phyloP scores from a whole-genome alignment of 495 filamentous ascomycete species.

The Xanthoparmelia taractica region DNA sequence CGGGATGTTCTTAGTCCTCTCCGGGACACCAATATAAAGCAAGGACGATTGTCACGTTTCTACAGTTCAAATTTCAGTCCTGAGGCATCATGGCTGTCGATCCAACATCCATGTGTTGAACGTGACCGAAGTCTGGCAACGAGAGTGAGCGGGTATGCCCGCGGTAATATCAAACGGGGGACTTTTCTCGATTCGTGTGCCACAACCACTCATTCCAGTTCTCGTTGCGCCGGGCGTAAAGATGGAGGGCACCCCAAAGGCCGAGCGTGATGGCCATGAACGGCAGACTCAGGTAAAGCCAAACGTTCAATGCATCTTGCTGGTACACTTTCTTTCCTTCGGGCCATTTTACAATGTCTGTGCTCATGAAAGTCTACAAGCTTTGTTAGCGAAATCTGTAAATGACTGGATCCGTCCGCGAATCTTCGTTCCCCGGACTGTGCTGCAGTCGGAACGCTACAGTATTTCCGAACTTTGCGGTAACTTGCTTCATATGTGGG shows the following conservation, averaged over 20 bases:
- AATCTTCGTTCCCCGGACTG: background rate
- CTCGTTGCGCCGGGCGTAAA: slow-evolving; percentile 1
- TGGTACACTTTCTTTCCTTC: background rate
- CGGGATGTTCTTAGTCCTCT: too few relatives aligned
- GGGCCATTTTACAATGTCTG: slow-evolving; percentile 22
- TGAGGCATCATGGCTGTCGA: too few relatives aligned
- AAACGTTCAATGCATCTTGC: background rate
- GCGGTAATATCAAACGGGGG: background rate
- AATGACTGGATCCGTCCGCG: background rate
- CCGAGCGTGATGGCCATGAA: background rate
- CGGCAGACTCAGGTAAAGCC: background rate
- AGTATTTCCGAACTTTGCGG: background rate
- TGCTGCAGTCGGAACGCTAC: too few relatives aligned
- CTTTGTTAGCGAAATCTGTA: slow-evolving; percentile 2
- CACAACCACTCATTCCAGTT: background rate
- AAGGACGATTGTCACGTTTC: too few relatives aligned
- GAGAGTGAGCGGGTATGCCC: background rate
- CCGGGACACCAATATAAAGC: too few relatives aligned
- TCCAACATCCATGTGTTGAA: background rate
- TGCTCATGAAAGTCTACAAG: slow-evolving; percentile 33
- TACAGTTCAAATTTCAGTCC: too few relatives aligned
- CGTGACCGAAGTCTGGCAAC: background rate
- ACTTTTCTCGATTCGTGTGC: background rate
- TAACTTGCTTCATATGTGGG: background rate
- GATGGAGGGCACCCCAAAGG: background rate